phyloP scores from a whole-genome alignment of 495 filamentous ascomycete genomes.

The Xylaria nigripes region DNA sequence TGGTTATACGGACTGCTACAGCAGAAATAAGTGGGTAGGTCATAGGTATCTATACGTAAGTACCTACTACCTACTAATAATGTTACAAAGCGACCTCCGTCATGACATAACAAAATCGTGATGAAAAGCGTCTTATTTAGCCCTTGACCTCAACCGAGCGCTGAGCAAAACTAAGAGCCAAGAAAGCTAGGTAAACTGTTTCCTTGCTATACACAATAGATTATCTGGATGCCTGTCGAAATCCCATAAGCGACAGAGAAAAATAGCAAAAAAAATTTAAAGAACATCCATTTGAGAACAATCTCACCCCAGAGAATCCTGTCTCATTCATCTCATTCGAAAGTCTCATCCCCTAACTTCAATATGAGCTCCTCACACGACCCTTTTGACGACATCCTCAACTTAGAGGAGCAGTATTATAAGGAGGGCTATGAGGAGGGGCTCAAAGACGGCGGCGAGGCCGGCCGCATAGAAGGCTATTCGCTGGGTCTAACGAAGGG shows the following conservation, averaged over 20 bases:
- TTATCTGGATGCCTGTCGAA: too few relatives aligned
- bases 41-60: too few relatives aligned
- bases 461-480: constrained; percentile 80
- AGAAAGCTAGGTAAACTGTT: background rate
- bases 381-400: constrained; percentile 63
- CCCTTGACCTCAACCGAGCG: background rate
- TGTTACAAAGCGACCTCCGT: too few relatives aligned
- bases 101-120: too few relatives aligned
- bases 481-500: constrained; percentile 87
- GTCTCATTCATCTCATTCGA: background rate
- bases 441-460: constrained; percentile 62
- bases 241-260: too few relatives aligned
- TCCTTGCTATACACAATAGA: too few relatives aligned
- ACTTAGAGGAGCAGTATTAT: constrained; percentile 80
- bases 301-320: background rate
- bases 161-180: too few relatives aligned
- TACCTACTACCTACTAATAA: too few relatives aligned
- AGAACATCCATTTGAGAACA: too few relatives aligned
- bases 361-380: constrained; percentile 28
- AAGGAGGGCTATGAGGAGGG: constrained; percentile 74
- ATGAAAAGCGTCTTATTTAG: background rate
- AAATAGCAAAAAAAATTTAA: too few relatives aligned
- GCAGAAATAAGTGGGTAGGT: too few relatives aligned
- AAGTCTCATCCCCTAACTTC: background rate
- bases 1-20: too few relatives aligned